Evolutionary conservation across 495 filamentous ascomycete species (phyloP).

Genomic region (Hypoxylon fragiforme): DNA sequence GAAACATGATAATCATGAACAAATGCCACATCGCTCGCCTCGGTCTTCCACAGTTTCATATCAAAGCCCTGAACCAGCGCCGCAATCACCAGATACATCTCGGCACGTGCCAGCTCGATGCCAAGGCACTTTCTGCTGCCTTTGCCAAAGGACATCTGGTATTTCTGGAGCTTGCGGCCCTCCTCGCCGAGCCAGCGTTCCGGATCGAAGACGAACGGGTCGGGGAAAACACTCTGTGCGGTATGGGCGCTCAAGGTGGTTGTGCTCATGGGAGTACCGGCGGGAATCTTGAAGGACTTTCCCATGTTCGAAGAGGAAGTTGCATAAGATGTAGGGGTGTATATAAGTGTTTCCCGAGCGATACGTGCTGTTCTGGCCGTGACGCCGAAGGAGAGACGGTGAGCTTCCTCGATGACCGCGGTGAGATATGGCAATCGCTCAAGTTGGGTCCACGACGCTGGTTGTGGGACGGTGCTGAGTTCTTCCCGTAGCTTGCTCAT

Average conservation of each 20-base stretch:
- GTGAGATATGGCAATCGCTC: constrained; percentile 45
- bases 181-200: not conserved
- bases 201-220: not conserved
- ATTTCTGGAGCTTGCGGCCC: no score
- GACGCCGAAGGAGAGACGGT: constrained; percentile 44
- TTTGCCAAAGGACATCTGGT: no score
- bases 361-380: constrained; percentile 36
- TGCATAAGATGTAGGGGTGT: constrained; percentile 1
- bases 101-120: no score
- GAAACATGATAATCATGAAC: no score
- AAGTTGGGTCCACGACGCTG: constrained; percentile 25
- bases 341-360: constrained; percentile 22
- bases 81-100: no score
- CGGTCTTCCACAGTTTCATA: no score
- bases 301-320: no score
- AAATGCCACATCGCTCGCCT: no score
- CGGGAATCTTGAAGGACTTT: constrained; percentile 5
- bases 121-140: no score
- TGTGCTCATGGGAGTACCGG: constrained; percentile 18
- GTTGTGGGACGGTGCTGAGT: constrained; percentile 26
- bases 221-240: not conserved
- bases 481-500: constrained; percentile 42
- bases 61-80: no score
- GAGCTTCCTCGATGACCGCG: constrained; percentile 42
- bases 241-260: constrained; percentile 17